phyloP scores from a whole-genome alignment of 1,284 basidiomycete genomes.

The Ustilago trichophora region DNA sequence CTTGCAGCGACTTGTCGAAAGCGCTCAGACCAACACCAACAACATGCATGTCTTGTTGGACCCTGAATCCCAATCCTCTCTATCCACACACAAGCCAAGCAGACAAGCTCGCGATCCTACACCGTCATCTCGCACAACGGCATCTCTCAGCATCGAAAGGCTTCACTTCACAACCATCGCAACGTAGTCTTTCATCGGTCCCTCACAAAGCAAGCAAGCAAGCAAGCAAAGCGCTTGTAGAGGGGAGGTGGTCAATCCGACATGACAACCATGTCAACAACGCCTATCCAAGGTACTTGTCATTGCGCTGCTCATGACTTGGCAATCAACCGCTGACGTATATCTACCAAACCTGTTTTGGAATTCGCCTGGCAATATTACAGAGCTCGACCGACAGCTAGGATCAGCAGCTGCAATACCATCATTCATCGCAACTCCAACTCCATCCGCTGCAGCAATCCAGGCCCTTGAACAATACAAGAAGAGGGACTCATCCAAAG shows the following conservation, averaged over 20 bases:
- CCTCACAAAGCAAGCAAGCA: too few relatives aligned
- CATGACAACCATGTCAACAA: conserved; percentile 5
- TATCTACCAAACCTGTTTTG: too few relatives aligned
- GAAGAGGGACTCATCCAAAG: conserved; percentile 59
- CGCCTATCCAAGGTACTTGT: conserved; percentile 7
- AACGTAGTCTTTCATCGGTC: too few relatives aligned
- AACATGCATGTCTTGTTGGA: conserved; percentile 10
- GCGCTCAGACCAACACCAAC: conserved; percentile 28
- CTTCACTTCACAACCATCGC: too few relatives aligned
- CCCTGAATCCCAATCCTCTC: conserved; percentile 12
- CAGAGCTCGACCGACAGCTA: conserved; percentile 35
- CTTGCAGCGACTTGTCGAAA: neutral
- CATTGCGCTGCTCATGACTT: neutral
- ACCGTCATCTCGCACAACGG: neutral
- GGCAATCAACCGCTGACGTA: too few relatives aligned
- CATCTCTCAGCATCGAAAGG: too few relatives aligned
- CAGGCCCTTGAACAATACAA: conserved; percentile 61
- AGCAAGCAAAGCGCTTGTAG: too few relatives aligned
- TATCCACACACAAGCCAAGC: neutral
- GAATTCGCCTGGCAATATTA: too few relatives aligned
- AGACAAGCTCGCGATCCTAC: too few relatives aligned
- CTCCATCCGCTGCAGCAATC: conserved; percentile 28
- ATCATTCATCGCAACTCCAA: neutral
- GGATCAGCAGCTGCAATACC: conserved; percentile 24
- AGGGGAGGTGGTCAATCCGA: too few relatives aligned